Base-by-base conservation (phyloP, 2,329 filamentous ascomycete genomes). In the Lachnellula occidentalis region DNA sequence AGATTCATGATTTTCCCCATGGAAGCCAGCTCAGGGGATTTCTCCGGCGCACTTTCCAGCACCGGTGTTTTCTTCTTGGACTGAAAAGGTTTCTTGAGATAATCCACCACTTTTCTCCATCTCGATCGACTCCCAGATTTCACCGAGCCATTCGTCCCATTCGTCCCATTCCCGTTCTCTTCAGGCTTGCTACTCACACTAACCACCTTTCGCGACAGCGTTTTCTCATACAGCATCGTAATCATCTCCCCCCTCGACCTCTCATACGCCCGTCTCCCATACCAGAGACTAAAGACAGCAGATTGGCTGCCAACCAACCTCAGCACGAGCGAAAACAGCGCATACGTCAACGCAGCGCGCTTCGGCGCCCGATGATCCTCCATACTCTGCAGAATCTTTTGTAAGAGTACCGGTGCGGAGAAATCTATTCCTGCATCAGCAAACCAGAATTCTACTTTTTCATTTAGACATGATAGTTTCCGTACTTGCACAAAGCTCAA, bases 1-100 rank as follows among this genome's bases (percentile, higher is more conserved):
- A 96, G 72, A 64, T 95, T 96, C 57, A 96, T 79, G 50, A 96
- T 94, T 67, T 95, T 95, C 7, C 91, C 91, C 72, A 92, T 92
- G 0, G 88, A 90, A 0, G 91, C 90, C 2, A 87, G 81, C 53
- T 80, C 74, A 53, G 79, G 78, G 24, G 56, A 57, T 53, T 69
- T 69, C 45, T 65, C 58, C 34, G 58, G 66, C 48, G 54, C 67
- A 54, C 60, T 60, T 37, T 60, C 61, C 42, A 31, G 24, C 31
- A 53, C 46, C 5, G 43, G 31, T 12, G 7, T 15, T 9, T 36
- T 34, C 11, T 63, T 64, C 55, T 63, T 66, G 4, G 22, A 48
- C 7, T 57, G 53, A 48, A 62, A 62, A 5, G 70, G 61, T 21
- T 62, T 66, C 37, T 50, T 43, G n/a, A 66, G 3, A 27, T 42